Evolutionary conservation across 345 rosid species (phyloP).

Genomic region (Clausena lansium): DNA sequence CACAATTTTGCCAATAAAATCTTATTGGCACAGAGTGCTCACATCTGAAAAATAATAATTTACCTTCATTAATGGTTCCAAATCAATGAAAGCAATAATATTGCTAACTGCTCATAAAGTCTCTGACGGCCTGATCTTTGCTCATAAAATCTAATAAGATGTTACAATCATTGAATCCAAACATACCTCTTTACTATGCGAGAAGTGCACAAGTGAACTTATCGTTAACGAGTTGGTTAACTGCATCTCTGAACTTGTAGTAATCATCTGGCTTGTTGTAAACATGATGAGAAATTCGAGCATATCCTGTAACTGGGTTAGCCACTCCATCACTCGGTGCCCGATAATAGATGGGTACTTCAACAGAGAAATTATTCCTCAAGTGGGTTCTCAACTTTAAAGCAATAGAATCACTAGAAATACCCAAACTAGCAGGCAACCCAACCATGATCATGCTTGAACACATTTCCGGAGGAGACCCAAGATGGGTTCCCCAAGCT

Average conservation of each 20-base stretch:
- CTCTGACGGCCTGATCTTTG: no score
- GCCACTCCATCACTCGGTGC: constrained; percentile 51
- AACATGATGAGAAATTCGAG: constrained; percentile 78
- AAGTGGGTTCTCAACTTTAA: constrained; percentile 55
- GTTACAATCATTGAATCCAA: background rate
- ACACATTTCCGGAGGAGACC: constrained; percentile 82
- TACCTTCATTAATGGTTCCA: no score
- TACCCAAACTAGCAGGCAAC: constrained; percentile 63
- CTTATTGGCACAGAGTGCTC: background rate
- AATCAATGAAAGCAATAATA: no score
- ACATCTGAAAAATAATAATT: no score
- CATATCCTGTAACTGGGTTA: constrained; percentile 62
- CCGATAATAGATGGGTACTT: constrained; percentile 67
- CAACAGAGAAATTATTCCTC: constrained; percentile 60
- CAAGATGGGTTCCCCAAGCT: constrained; percentile 87
- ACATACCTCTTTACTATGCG: constrained; percentile 42
- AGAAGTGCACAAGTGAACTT: constrained; percentile 58
- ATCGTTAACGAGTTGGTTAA: constrained; percentile 49
- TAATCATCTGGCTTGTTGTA: constrained; percentile 81
- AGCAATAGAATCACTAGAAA: constrained; percentile 48
- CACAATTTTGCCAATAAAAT: background rate
- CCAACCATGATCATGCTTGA: constrained; percentile 89
- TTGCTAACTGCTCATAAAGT: no score
- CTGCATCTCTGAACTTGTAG: constrained; percentile 63
- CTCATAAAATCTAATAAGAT: no score